Evolutionary conservation across 768 basidiomycete genomes (phyloP).

Genomic region (Boletus rubroflammeus): DNA sequence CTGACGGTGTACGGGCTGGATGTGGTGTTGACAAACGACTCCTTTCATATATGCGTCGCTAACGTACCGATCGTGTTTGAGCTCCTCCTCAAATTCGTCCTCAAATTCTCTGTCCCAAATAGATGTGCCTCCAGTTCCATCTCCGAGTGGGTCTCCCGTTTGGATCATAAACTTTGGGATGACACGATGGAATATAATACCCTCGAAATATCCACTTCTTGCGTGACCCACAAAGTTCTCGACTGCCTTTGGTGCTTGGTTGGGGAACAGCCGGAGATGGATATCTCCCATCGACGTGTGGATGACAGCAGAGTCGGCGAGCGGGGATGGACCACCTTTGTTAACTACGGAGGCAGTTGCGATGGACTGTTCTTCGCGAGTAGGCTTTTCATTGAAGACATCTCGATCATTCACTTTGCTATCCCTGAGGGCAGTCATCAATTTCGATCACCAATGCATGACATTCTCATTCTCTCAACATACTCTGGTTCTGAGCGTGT

Average conservation of each 20-base stretch:
- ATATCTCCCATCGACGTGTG: slow-evolving; percentile 97
- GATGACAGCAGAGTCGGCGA: slow-evolving; percentile 81
- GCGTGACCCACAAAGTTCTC: slow-evolving; percentile 97
- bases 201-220: slow-evolving; percentile 87
- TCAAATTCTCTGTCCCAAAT: slow-evolving; percentile 92
- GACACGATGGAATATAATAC: slow-evolving; percentile 93
- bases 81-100: slow-evolving; percentile 87
- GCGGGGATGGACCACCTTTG: slow-evolving; percentile 57
- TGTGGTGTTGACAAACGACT: not conserved
- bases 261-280: slow-evolving; percentile 82
- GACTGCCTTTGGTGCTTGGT: slow-evolving; percentile 90
- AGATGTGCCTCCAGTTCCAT: slow-evolving; percentile 87
- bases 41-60: not conserved
- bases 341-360: slow-evolving; percentile 56
- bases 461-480: slow-evolving; percentile 33
- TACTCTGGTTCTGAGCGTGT: slow-evolving; percentile 89
- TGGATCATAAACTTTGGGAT: slow-evolving; percentile 99
- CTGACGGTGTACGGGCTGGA: slow-evolving; percentile 88
- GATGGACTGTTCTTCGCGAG: slow-evolving; percentile 90
- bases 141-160: slow-evolving; percentile 92
- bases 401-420: slow-evolving; percentile 88
- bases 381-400: slow-evolving; percentile 97
- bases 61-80: slow-evolving; percentile 83
- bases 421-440: slow-evolving; percentile 47
- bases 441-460: not conserved